Conservation (phyloP, 2,329 filamentous ascomycete species). For the Stachybotrys chartarum region DNA sequence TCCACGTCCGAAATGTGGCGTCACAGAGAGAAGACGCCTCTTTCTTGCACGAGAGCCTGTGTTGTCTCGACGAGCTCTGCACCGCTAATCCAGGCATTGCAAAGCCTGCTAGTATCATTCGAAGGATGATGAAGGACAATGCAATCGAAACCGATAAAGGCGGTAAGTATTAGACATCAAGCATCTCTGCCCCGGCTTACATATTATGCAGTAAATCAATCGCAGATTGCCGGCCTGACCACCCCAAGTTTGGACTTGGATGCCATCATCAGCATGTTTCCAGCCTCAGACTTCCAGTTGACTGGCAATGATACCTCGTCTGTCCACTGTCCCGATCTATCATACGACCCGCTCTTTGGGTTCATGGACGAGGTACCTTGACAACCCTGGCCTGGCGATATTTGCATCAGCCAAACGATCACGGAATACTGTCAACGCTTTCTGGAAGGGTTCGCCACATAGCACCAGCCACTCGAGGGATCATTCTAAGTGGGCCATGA, state of each 20-base stretch:
- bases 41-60: slow-evolving; percentile 17
- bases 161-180: neutral
- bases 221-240: too few relatives aligned
- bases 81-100: slow-evolving; percentile 16
- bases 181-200: too few relatives aligned
- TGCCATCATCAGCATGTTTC: slow-evolving; percentile 4
- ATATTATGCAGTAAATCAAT: too few relatives aligned
- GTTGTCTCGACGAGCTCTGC: slow-evolving; percentile 23
- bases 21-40: slow-evolving; percentile 9
- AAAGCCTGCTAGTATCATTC: slow-evolving; percentile 4
- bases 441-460: too few relatives aligned
- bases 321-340: neutral
- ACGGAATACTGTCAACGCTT: too few relatives aligned
- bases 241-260: neutral
- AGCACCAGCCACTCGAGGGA: too few relatives aligned
- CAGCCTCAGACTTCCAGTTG: neutral
- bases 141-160: neutral
- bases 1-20: slow-evolving; percentile 30
- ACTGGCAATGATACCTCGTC: neutral
- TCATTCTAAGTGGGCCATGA: too few relatives aligned
- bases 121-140: slow-evolving; percentile 2
- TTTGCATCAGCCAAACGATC: too few relatives aligned
- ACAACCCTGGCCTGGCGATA: too few relatives aligned
- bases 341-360: slow-evolving; percentile 4
- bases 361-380: neutral